Base-by-base conservation (phyloP, 2,329 filamentous ascomycete species). In the Fusarium algeriense region DNA sequence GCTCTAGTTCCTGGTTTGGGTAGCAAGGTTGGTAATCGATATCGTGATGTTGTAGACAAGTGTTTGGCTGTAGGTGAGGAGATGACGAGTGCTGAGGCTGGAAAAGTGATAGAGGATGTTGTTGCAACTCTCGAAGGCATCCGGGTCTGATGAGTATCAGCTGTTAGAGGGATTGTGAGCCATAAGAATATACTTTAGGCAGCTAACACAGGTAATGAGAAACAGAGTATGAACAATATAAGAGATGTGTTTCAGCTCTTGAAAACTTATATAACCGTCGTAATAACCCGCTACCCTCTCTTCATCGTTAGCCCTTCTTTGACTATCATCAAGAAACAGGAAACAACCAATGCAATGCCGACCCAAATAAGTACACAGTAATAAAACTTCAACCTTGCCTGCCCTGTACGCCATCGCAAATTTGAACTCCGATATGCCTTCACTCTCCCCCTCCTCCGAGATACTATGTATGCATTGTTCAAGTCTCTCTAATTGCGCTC, bases 101-200 rank as follows among this genome's bases (percentile, higher is more conserved):
- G 78, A 3, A 78, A 81, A 58, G 59, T 84, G 43, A 83, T 85
- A 80, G 82, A 83, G 64, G 80, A 75, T 49, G 81, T 84, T 6
- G 83, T 85, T 17, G 75, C 77, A 13, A 81, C 73, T 28, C 71
- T 84, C 23, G 83, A 85, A 68, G 78, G 78, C 26, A 80, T 84
- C 35, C 73, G 69, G 12, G 73, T 80, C 32, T 82, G 20, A 66
- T 20, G 26, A 54, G 30, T 30, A 30, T 30, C 30, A 30, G 30
- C 30, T 30, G 30, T 30, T 30, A 7, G 30, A 30, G 30, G 28
- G 45, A 62, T 40, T 49, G 14, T 7, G 43, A 43, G 15, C 35
- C 23, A 38, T 20, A 43, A 37, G 23, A 43, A n/a, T 17, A 46
- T 19, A 50, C 19, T 14, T 45, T 26, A 20, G 13, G 13, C 15